Evolutionary conservation across 805 yeast species (phyloP), one percentile per base, ranked within the genome.

Genomic region (Nakazawaea siamensis): DNA sequence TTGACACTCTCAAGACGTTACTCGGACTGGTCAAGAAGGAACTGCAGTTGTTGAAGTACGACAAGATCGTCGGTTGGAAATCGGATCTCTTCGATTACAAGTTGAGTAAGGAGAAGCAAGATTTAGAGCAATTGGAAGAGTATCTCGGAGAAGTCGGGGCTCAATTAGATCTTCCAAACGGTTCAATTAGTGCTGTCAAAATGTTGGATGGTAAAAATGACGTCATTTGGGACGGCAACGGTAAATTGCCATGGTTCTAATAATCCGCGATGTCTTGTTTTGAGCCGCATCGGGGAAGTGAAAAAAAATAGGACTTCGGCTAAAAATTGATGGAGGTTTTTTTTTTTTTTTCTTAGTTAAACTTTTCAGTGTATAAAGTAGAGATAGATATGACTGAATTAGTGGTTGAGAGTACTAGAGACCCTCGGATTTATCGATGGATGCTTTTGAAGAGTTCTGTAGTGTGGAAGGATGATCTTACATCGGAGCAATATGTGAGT

Each of bases 201-300:
- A 27, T 44, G 36, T 26, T 41, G 13, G 42, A 46, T 29, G 31
- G 32, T 25, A 40, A 39, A 4, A 13, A 12, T 5, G 31, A 34
- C 13, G 41, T 42, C n/a, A 41, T 31, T 6, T 51, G 55, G 55
- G 33, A 43, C 9, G 47, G 43, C 8, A 50, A 51, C 33, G 48
- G 51, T 10, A 51, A 51, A 35, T 48, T 49, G 51, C 41, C 45
- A 12, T 51, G 56, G 56, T 51, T 45, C 27, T 51, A 35, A 37
- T 17, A 20, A 8, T 20, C n/a, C n/a, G n/a, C n/a, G n/a, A n/a
- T n/a, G n/a, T n/a, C n/a, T n/a, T n/a, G n/a, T n/a, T n/a, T n/a
- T n/a, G n/a, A n/a, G n/a, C n/a, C n/a, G n/a, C n/a, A n/a, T n/a
- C n/a, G n/a, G n/a, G n/a, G n/a, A n/a, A n/a, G n/a, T n/a, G n/a